A percentile compares a stretch with the other conserved stretches of the same genome.
These are phyloP conservation scores for Thermothelomyces thermophilus DNA, from an alignment of 2,329 filamentous ascomycete genomes.

Conservation along the genomic window DNA sequence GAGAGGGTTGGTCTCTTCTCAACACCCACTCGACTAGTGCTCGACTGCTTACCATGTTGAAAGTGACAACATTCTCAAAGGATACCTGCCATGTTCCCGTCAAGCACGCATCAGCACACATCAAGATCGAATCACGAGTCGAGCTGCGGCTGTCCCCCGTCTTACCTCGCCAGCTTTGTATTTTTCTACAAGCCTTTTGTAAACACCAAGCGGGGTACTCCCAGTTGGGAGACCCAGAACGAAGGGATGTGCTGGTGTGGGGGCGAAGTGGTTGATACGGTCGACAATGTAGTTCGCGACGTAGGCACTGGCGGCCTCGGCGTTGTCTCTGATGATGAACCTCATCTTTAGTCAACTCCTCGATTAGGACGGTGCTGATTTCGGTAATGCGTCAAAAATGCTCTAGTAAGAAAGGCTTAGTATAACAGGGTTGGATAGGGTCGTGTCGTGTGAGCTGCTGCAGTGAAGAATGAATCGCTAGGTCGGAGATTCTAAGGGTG, in stretches of 20 bases:
- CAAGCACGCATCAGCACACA: no score
- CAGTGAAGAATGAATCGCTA: not conserved
- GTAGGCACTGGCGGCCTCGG: slow-evolving; percentile 56
- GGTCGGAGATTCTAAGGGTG: not conserved
- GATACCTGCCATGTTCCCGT: slow-evolving; percentile 23
- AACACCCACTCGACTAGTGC: no score
- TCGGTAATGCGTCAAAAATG: no score
- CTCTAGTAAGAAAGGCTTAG: not conserved
- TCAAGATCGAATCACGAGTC: no score
- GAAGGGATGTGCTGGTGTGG: slow-evolving; percentile 58
- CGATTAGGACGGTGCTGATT: not conserved
- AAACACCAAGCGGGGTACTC: slow-evolving; percentile 63
- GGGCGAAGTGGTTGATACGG: slow-evolving; percentile 61
- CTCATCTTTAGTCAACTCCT: slow-evolving; percentile 45
- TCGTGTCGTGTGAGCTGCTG: not conserved
- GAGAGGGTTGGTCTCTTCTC: slow-evolving; percentile 25
- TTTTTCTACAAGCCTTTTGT: slow-evolving; percentile 58
- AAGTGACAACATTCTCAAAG: slow-evolving; percentile 65
- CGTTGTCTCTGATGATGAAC: slow-evolving; percentile 64
- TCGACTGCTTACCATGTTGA: slow-evolving; percentile 38
- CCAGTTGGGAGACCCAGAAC: slow-evolving; percentile 69
- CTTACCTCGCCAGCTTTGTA: slow-evolving; percentile 49
- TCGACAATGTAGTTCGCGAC: slow-evolving; percentile 69
- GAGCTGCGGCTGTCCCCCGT: no score
- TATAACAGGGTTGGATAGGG: not conserved